A percentile compares a stretch with the other conserved stretches of the same genome.
Evolutionary conservation across 257 asterid genomes (phyloP).

Genomic region (Forsythia suspensa): DNA sequence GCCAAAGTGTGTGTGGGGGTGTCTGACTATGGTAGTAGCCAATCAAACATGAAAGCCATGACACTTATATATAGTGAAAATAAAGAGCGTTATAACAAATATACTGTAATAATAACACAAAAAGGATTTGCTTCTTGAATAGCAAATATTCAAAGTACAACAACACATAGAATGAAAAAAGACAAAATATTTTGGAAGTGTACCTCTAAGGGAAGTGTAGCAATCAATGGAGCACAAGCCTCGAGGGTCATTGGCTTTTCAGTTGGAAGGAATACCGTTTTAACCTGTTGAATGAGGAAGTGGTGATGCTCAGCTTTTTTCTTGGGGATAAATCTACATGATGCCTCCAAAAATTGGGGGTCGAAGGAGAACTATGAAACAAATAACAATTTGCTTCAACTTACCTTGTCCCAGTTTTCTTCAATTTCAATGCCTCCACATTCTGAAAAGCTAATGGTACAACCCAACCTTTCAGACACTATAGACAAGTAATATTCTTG

Average conservation of each 20-base stretch:
- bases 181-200: conserved; percentile 3
- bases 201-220: conserved; percentile 93
- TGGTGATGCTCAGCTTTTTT: not conserved
- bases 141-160: not conserved
- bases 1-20: not conserved
- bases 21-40: not conserved
- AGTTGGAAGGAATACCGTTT: conserved; percentile 73
- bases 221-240: conserved; percentile 88
- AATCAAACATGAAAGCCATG: not conserved
- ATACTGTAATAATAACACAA: too few species aligned
- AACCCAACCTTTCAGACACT: conserved; percentile 87
- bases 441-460: conserved; percentile 87
- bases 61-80: not conserved
- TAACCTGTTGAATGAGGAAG: conserved; percentile 53
- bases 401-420: conserved; percentile 97
- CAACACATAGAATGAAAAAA: conserved; percentile 8
- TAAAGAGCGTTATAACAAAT: not conserved
- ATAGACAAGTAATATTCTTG: conserved; percentile 80
- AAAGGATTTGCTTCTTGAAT: too few species aligned
- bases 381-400: conserved; percentile 15
- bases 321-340: not conserved
- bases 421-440: conserved; percentile 96
- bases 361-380: not conserved
- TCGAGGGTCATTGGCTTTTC: conserved; percentile 76
- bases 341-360: not conserved